Conservation (phyloP, 2,329 filamentous ascomycete species). For the Aureobasidium sp. region DNA sequence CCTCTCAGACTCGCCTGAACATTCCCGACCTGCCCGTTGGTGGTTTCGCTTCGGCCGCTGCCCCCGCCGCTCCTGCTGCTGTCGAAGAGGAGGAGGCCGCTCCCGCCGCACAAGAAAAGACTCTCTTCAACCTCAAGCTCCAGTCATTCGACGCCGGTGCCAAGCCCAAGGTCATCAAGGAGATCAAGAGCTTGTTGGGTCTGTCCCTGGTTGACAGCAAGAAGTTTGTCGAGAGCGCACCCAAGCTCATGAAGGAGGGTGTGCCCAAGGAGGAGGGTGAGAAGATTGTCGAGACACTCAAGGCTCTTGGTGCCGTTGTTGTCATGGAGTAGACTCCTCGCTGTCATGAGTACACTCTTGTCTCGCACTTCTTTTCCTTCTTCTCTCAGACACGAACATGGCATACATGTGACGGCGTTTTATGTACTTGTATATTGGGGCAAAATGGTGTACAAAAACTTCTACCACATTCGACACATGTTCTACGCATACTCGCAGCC, state of each 20-base stretch:
- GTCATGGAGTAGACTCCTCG: slow-evolving; percentile 66
- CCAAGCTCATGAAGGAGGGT: slow-evolving; percentile 98
- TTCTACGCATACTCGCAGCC: not conserved
- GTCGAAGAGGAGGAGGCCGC: slow-evolving; percentile 79
- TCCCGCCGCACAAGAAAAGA: slow-evolving; percentile 84
- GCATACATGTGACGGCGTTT: slow-evolving; percentile 13
- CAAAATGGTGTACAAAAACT: slow-evolving; percentile 13
- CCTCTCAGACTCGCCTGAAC: slow-evolving; percentile 71
- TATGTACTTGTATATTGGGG: slow-evolving; percentile 15
- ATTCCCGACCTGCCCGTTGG: slow-evolving; percentile 96
- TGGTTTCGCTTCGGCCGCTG: slow-evolving; percentile 66
- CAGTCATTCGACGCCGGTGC: slow-evolving; percentile 75
- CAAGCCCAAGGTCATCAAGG: slow-evolving; percentile 99
- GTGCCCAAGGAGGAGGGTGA: slow-evolving; percentile 98
- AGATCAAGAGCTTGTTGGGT: slow-evolving; percentile 93
- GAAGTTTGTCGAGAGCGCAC: slow-evolving; percentile 98
- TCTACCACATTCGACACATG: not conserved
- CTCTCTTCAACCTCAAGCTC: slow-evolving; percentile 93
- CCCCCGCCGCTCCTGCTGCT: slow-evolving; percentile 51
- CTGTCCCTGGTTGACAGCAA: slow-evolving; percentile 97
- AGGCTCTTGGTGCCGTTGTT: slow-evolving; percentile 82
- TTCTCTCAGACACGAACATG: not conserved
- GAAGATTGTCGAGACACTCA: slow-evolving; percentile 94
- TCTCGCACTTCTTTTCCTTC: not conserved
- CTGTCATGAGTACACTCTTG: too few species aligned